Evolutionary conservation across 1,284 basidiomycete species (phyloP).

Genomic region (Xanthoconium separans): DNA sequence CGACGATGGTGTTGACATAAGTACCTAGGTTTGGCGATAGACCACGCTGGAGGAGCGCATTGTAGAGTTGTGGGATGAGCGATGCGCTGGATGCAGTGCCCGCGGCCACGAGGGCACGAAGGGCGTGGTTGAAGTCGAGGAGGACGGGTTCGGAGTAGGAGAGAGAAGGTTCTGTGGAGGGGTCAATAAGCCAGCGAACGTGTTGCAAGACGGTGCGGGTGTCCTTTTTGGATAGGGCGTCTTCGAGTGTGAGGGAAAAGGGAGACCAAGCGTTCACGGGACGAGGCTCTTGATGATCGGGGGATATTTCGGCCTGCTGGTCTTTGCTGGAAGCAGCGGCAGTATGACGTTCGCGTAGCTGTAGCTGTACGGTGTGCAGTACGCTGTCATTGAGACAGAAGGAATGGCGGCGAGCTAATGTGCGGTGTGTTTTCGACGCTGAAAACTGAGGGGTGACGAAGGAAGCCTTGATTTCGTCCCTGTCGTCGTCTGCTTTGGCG

Average conservation of each 20-base stretch:
- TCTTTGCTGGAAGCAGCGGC: conserved; percentile 28
- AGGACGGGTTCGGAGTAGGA: conserved; percentile 30
- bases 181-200: conserved; percentile 22
- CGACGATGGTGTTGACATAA: conserved; percentile 68
- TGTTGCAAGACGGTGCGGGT: conserved; percentile 13
- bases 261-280: conserved; percentile 34
- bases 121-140: conserved; percentile 64
- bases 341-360: conserved; percentile 58
- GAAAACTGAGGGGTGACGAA: conserved; percentile 31
- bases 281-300: conserved; percentile 18
- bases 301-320: conserved; percentile 7
- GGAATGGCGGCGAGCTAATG: conserved; percentile 58
- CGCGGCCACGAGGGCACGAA: conserved; percentile 46
- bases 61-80: conserved; percentile 70
- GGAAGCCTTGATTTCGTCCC: conserved; percentile 45
- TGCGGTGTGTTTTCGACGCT: conserved; percentile 32
- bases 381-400: conserved; percentile 48
- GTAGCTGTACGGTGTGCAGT: conserved; percentile 56
- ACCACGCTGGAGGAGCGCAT: conserved; percentile 68
- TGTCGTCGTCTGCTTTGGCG: conserved; percentile 52
- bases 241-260: conserved; percentile 19
- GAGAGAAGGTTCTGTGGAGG: conserved; percentile 13
- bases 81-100: conserved; percentile 57
- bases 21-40: conserved; percentile 69
- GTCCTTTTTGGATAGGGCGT: conserved; percentile 20